Evolutionary conservation across 2,329 filamentous ascomycete species (phyloP).

Genomic region (Chrysoporthe cubensis): DNA sequence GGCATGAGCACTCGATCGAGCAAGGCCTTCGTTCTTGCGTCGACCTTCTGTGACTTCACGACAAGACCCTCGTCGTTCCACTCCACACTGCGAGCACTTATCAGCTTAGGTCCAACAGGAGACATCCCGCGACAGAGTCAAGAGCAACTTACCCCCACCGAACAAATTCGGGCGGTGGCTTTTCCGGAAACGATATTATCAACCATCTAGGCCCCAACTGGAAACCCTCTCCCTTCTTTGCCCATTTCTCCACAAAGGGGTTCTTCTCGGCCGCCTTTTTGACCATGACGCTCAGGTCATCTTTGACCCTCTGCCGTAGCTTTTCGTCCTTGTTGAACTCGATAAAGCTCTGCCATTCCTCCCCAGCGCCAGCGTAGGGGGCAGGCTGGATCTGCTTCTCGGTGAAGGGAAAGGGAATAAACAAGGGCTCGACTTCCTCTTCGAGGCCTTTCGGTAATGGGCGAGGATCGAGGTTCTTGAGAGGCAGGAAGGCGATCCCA

Average conservation of each 20-base stretch:
- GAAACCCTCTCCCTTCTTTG: constrained; percentile 52
- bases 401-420: constrained; percentile 67
- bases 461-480: constrained; percentile 47
- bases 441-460: constrained; percentile 42
- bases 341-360: constrained; percentile 66
- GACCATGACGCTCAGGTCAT: constrained; percentile 49
- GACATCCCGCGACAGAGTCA: not conserved
- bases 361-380: constrained; percentile 60
- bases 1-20: constrained; percentile 58
- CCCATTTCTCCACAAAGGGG: constrained; percentile 42
- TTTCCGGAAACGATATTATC: constrained; percentile 62
- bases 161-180: constrained; percentile 62
- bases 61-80: constrained; percentile 54
- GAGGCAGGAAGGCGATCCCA: constrained; percentile 47
- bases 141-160: constrained; percentile 58
- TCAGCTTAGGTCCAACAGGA: constrained; percentile 31
- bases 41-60: constrained; percentile 53
- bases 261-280: constrained; percentile 47
- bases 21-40: constrained; percentile 49
- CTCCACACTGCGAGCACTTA: constrained; percentile 46
- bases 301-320: constrained; percentile 52
- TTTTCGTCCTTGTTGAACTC: constrained; percentile 59
- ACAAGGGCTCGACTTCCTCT: constrained; percentile 51
- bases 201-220: constrained; percentile 60
- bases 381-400: constrained; percentile 51